Conservation (phyloP, 768 basidiomycete genomes). For the Lyophyllum decastes region DNA sequence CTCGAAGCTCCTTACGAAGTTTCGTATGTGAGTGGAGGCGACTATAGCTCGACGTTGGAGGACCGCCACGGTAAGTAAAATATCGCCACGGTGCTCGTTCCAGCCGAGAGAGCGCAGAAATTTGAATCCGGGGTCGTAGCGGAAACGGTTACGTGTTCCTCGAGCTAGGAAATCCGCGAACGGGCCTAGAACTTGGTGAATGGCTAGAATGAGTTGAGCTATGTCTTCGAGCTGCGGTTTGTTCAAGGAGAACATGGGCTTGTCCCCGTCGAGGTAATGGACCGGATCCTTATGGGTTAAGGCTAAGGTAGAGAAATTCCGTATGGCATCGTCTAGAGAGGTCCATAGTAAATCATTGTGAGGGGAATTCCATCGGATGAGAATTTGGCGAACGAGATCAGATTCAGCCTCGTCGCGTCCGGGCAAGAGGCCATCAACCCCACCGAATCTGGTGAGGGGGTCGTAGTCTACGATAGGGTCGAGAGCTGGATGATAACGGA, state of each 20-base stretch:
- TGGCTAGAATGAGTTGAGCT: neutral
- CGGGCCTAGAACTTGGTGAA: neutral
- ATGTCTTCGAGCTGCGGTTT: neutral
- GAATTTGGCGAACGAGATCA: neutral
- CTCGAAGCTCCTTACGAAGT: neutral
- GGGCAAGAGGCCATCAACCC: neutral
- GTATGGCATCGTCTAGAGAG: neutral
- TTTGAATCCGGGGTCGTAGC: neutral
- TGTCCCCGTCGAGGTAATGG: neutral
- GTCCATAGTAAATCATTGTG: neutral
- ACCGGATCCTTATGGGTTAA: neutral
- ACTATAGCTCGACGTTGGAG: neutral
- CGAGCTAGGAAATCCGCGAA: neutral
- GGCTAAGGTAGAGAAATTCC: neutral
- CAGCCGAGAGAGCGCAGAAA: neutral
- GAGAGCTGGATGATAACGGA: neutral
- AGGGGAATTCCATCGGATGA: neutral
- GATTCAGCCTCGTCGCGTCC: neutral
- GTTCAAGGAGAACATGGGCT: neutral
- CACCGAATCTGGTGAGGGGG: neutral
- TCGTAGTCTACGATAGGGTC: neutral
- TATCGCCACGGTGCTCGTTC: neutral
- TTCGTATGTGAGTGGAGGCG: neutral
- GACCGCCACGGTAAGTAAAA: neutral
- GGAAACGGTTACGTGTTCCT: neutral